phyloP scores from a whole-genome alignment of 768 basidiomycete genomes.

The Phlebiopsis flavidoalba region DNA sequence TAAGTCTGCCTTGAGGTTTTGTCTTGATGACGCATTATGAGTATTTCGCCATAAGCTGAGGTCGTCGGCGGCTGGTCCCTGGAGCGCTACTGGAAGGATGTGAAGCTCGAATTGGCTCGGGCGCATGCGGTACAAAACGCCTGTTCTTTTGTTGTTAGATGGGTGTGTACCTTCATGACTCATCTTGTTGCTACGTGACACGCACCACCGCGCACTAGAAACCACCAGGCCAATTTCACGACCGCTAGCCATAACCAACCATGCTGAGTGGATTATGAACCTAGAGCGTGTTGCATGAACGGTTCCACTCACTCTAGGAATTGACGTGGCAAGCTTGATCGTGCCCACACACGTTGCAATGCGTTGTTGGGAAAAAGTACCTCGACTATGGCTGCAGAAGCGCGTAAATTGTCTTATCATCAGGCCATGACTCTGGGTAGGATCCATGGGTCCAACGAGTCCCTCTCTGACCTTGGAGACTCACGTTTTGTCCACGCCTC shows the following conservation, averaged over 20 bases:
- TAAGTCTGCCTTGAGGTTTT: conserved; percentile 83
- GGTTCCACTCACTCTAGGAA: neutral
- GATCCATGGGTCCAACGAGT: conserved; percentile 22
- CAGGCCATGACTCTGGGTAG: conserved; percentile 94
- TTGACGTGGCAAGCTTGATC: conserved; percentile 59
- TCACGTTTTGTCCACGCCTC: neutral
- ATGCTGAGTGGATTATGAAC: conserved; percentile 51
- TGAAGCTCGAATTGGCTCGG: conserved; percentile 94
- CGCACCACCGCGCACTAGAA: too few species aligned
- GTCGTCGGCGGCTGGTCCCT: conserved; percentile 88
- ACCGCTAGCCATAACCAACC: conserved; percentile 87
- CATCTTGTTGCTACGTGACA: neutral
- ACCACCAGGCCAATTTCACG: too few species aligned
- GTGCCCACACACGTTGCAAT: conserved; percentile 80
- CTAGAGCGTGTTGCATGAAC: neutral
- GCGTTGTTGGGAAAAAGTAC: conserved; percentile 92
- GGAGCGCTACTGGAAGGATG: conserved; percentile 96
- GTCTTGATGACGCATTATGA: conserved; percentile 90
- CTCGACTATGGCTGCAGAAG: conserved; percentile 70
- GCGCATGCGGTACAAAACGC: conserved; percentile 98
- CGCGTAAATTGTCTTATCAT: conserved; percentile 89
- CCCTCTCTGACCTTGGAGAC: neutral
- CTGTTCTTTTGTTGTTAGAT: conserved; percentile 76
- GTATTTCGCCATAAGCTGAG: conserved; percentile 77
- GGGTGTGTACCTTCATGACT: conserved; percentile 38